phyloP scores from a whole-genome alignment of 768 basidiomycete genomes.

The Mycena floridula region DNA sequence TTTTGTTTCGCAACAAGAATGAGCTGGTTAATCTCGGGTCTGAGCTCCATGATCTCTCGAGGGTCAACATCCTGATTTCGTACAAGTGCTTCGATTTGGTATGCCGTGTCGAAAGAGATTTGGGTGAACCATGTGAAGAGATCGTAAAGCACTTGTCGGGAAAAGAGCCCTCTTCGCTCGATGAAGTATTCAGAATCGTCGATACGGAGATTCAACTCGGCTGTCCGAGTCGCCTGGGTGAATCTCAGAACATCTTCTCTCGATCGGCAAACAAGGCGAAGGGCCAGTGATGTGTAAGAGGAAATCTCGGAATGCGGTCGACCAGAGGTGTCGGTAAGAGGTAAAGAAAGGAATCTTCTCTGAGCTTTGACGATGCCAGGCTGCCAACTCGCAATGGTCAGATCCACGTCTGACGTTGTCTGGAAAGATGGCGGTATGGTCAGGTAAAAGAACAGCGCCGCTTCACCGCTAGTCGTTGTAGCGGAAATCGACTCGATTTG shows the following conservation, averaged over 20 bases:
- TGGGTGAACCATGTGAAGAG: conserved; percentile 26
- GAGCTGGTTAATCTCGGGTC: conserved; percentile 1
- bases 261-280: conserved; percentile 39
- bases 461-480: too few species aligned
- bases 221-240: conserved; percentile 27
- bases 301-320: conserved; percentile 34
- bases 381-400: conserved; percentile 1
- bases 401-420: background rate
- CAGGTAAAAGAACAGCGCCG: conserved; percentile 42
- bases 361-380: too few species aligned
- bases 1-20: background rate
- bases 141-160: conserved; percentile 21
- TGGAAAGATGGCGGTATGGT: conserved; percentile 32
- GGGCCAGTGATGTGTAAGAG: conserved; percentile 37
- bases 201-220: conserved; percentile 28
- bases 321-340: conserved; percentile 17
- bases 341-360: conserved; percentile 29
- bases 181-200: conserved; percentile 30
- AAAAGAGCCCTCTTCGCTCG: conserved; percentile 40
- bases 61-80: conserved; percentile 39
- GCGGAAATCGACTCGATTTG: conserved; percentile 39
- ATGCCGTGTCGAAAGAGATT: conserved; percentile 48
- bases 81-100: conserved; percentile 48
- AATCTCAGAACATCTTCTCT: conserved; percentile 30
- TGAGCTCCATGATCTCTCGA: conserved; percentile 34